These are phyloP conservation scores for Athelia psychrophila DNA, from an alignment of 1,284 basidiomycete species.

Conservation along the genomic window DNA sequence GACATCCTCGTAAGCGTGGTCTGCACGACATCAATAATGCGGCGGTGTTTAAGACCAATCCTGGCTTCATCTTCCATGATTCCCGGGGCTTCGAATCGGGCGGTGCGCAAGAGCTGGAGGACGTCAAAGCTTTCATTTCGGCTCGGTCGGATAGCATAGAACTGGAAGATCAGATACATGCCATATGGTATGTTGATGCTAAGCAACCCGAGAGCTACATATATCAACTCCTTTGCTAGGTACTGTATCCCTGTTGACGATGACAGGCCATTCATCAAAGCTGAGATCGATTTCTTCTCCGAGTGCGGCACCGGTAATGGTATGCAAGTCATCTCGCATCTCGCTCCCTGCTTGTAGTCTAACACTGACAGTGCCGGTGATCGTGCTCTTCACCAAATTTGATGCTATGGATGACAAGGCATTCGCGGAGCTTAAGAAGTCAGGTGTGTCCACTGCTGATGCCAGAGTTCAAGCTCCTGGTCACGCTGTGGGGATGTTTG, in stretches of 20 bases:
- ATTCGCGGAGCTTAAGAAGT: neutral
- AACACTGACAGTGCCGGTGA: neutral
- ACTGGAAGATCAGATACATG: slow-evolving; percentile 18
- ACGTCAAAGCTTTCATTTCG: slow-evolving; percentile 18
- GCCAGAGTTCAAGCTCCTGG: neutral
- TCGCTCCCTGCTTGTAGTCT: neutral
- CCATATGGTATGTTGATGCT: slow-evolving; percentile 17
- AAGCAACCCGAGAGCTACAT: neutral
- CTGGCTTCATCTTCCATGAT: slow-evolving; percentile 25
- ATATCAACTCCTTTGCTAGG: neutral
- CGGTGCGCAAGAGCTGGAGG: slow-evolving; percentile 12
- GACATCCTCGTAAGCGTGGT: slow-evolving; percentile 12
- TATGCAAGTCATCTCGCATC: neutral
- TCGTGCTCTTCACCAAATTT: neutral
- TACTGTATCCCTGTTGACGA: slow-evolving; percentile 1
- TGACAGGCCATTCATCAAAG: neutral
- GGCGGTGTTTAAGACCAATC: slow-evolving; percentile 9
- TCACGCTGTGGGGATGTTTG: neutral
- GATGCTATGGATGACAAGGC: neutral
- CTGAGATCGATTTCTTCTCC: neutral
- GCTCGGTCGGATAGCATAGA: slow-evolving; percentile 1
- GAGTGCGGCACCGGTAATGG: neutral
- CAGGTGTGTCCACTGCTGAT: neutral
- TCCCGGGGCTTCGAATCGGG: slow-evolving; percentile 26
- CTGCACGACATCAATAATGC: slow-evolving; percentile 17